These are phyloP conservation scores for Ochetophila trinervis DNA, from an alignment of 306 rosid genomes.

Conservation along the genomic window DNA sequence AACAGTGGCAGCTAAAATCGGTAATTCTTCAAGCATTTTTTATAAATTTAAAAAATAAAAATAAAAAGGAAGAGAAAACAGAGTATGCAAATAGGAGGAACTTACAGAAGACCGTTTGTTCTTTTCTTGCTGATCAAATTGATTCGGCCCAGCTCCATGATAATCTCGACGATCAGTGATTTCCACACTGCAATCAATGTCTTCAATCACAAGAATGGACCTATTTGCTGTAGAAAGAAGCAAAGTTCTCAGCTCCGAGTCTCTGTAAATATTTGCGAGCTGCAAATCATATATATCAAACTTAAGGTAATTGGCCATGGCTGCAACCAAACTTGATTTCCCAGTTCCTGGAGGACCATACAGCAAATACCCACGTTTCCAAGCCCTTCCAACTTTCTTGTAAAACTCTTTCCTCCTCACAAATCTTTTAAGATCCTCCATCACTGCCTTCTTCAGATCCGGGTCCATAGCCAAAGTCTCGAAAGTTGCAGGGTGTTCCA, in stretches of 20 bases:
- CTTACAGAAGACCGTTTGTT: not conserved
- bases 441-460: constrained; percentile 32
- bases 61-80: not conserved
- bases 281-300: constrained; percentile 85
- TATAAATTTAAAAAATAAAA: not conserved
- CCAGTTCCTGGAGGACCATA: constrained; percentile 95
- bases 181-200: constrained; percentile 80
- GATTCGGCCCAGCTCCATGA: constrained; percentile 39
- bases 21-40: too few species aligned
- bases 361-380: constrained; percentile 86
- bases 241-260: constrained; percentile 69
- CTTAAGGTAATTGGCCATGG: constrained; percentile 83
- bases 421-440: constrained; percentile 65
- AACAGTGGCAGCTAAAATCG: too few species aligned
- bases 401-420: constrained; percentile 72
- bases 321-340: constrained; percentile 85
- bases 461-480: constrained; percentile 79
- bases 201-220: constrained; percentile 86
- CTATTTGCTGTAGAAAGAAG: constrained; percentile 66
- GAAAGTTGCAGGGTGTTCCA: constrained; percentile 79
- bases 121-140: constrained; percentile 45
- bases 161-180: constrained; percentile 49
- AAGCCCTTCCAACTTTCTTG: constrained; percentile 78
- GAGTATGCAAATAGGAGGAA: not conserved
- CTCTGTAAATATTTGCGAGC: constrained; percentile 51